Base-by-base conservation (phyloP, 78 protist species). In the Corallochytrium limacisporum region DNA sequence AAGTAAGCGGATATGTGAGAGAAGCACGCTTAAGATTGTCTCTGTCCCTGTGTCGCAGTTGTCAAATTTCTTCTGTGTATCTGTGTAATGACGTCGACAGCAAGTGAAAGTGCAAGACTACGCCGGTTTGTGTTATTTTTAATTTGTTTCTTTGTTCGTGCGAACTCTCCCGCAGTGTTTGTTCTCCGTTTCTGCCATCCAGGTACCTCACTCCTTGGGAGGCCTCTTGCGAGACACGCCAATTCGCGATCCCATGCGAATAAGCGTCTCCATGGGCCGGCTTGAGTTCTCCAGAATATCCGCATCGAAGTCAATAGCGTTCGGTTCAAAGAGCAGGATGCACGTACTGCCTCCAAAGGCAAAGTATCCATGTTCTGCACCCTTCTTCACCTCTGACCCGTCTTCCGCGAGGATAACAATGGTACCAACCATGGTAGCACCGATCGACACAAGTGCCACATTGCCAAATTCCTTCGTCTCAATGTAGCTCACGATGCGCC, bases 381-480 rank as follows among this genome's bases (percentile, higher is more conserved):
- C 39, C 47, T 73, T 74, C n/a, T 5, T 3, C 24, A 65, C 72
- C 44, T 24, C 16, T 15, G 37, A 20, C 22, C 69, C 74, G 28
- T 62, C 77, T 59, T 32, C 48, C 0, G 70, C 53, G 0, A 81
- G 62, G 32, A 79, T 10, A 44, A 62, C 59, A 29, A 84, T 75
- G 8, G 85, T 75, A 6, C 90, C 90, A 36, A 84, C 90, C 50
- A 79, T 36, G 29, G 82, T 84, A 2, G 90, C 90, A 42, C 90
- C 90, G 24, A 84, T 77, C 54, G 49, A 31, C 15, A 84, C 49
- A 28, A 62, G 71, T n/a, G 59, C 35, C 8, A 76, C 81, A 13
- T 13, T 22, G 31, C 75, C 88, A 46, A 82, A 82, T 10, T 68
- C 75, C 4, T 53, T 32, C 3, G 80, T 49, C 6, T 77, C 67